Evolutionary conservation across 257 asterid genomes (phyloP).

Genomic region (Marsdenia floribunda): DNA sequence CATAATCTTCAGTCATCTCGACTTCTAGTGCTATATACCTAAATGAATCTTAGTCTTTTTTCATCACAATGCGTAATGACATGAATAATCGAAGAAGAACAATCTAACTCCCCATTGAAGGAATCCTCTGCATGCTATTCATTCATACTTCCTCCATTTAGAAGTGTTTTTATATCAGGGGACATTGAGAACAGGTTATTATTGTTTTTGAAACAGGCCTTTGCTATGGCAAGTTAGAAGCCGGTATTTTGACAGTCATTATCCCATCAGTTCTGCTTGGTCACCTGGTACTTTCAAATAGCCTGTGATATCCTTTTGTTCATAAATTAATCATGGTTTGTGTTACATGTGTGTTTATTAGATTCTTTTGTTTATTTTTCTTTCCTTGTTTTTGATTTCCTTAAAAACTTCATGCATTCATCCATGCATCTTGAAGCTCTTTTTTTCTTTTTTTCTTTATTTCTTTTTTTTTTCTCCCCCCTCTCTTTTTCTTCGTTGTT

Average conservation of each 20-base stretch:
- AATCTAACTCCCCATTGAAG: too few relatives aligned
- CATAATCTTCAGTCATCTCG: too few relatives aligned
- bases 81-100: too few relatives aligned
- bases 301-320: background rate
- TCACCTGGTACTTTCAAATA: constrained; percentile 52
- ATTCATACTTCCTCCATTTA: background rate
- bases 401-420: background rate
- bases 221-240: constrained; percentile 91
- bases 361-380: background rate
- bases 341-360: background rate
- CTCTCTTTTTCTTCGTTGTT: too few relatives aligned
- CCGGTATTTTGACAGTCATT: constrained; percentile 68
- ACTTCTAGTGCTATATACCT: too few relatives aligned
- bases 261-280: constrained; percentile 79
- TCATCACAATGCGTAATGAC: too few relatives aligned
- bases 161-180: background rate
- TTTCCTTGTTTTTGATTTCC: too few relatives aligned
- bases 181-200: constrained; percentile 1
- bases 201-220: constrained; percentile 38
- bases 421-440: background rate
- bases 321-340: too few relatives aligned
- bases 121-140: background rate
- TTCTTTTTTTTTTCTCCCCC: too few relatives aligned
- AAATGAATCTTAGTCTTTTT: too few relatives aligned
- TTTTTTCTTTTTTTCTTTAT: too few relatives aligned